Evolutionary conservation across 2,329 filamentous ascomycete genomes (phyloP), one percentile per base, ranked within the genome.

Genomic region (Fusarium chaquense): DNA sequence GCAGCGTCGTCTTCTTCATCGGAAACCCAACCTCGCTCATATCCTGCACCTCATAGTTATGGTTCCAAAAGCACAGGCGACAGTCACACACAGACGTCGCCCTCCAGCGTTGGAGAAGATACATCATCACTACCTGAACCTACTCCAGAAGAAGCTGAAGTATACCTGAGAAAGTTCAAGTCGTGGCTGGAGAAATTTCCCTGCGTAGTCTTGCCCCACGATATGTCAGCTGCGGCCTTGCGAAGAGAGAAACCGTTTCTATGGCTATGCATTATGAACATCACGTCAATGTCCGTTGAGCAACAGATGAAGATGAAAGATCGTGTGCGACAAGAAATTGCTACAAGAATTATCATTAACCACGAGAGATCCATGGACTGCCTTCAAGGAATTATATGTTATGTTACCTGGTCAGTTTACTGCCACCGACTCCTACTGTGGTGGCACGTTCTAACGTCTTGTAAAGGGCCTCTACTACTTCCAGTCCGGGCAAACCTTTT

Each of bases 341-440:
- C 83, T 0, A 78, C 82, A n/a, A 81, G 80, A 58, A 76, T 86
- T 28, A 70, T 88, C 9, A 61, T 86, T 15, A 80, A 84, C 12
- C 77, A 81, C n/a, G 84, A 87, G 58, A 81, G 82, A 52, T 82
- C 75, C 49, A 76, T 88, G 40, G 87, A 89, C 65, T 66, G 88
- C 13, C 76, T 89, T 3, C 78, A 85, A 13, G 86, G 86, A 0
- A 61, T 88, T 5, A 71, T 89, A 18, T 78, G 68, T 53, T 83
- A 77, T 55, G 77, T 82, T 24, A 77, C 78, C 33, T 88, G 86
- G 84, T 83, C 73, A 69, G 79, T 68, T 24, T 15, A 35, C 26
- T 24, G 9, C 30, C 28, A 11, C 24, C 26, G 9, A 9, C n/a
- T 35, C 33, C 24, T 26, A 20, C 9, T n/a, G 16, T 26, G 22